Percentiles rank a stretch among this genome's conserved stretches.
Evolutionary conservation across 2,329 filamentous ascomycete species (phyloP).

Genomic region (Microthyrium microscopicum): DNA sequence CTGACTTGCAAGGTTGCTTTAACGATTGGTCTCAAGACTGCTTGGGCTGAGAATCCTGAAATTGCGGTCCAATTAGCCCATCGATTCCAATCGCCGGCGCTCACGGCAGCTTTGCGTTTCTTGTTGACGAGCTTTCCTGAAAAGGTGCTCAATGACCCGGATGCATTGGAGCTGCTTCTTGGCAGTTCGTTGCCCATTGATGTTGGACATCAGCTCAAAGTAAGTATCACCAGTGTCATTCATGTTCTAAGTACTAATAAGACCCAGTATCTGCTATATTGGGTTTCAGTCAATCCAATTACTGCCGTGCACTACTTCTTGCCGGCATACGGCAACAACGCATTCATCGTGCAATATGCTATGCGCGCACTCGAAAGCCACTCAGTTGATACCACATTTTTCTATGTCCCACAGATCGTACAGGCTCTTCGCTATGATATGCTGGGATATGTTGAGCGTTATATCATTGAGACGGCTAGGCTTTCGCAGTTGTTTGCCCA

Average conservation of each 20-base stretch:
- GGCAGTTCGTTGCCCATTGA: constrained; percentile 61
- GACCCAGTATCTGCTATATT: constrained; percentile 68
- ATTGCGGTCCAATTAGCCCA: constrained; percentile 73
- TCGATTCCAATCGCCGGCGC: constrained; percentile 58
- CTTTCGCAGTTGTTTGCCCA: constrained; percentile 98
- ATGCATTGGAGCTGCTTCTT: constrained; percentile 68
- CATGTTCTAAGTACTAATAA: constrained; percentile 2
- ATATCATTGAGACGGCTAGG: constrained; percentile 91
- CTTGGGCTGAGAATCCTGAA: constrained; percentile 72
- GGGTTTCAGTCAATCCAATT: constrained; percentile 82
- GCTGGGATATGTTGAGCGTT: constrained; percentile 86
- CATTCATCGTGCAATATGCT: constrained; percentile 88
- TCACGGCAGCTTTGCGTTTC: constrained; percentile 62
- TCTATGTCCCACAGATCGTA: constrained; percentile 96
- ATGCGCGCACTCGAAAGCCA: constrained; percentile 91
- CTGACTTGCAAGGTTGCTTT: too few relatives aligned
- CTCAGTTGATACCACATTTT: constrained; percentile 93
- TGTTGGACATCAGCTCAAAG: constrained; percentile 71
- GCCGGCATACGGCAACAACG: constrained; percentile 78
- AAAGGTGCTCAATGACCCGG: constrained; percentile 63
- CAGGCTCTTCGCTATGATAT: constrained; percentile 86
- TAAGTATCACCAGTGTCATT: constrained; percentile 18
- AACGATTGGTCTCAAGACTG: constrained; percentile 53
- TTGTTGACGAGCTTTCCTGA: constrained; percentile 70
- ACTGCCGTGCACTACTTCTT: constrained; percentile 88